These are phyloP conservation scores for Jackrogersella multiformis DNA, from an alignment of 495 filamentous ascomycete genomes.

Conservation along the genomic window DNA sequence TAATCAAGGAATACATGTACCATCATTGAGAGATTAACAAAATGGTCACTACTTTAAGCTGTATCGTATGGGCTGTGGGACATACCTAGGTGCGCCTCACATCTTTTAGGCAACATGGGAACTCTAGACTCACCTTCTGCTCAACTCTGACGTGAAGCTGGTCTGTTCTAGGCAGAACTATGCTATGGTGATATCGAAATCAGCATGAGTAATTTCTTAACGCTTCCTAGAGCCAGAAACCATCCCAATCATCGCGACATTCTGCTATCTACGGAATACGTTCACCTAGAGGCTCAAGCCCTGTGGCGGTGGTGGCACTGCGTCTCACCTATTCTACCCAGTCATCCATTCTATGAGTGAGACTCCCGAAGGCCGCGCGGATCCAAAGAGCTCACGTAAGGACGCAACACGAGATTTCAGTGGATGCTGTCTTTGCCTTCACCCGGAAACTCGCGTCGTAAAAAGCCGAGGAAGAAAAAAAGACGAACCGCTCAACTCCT, in stretches of 20 bases:
- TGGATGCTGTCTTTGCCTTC: conserved; percentile 2
- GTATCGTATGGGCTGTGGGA: not conserved
- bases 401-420: conserved; percentile 11
- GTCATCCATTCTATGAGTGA: not conserved
- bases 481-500: not conserved
- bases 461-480: not conserved
- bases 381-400: conserved; percentile 10
- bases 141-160: not conserved
- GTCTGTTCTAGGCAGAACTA: not conserved
- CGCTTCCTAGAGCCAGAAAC: not conserved
- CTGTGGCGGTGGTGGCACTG: conserved; percentile 23
- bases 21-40: not conserved
- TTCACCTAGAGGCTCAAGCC: not conserved
- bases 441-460: not conserved
- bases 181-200: not conserved
- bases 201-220: not conserved
- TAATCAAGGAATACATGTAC: not conserved
- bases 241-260: not conserved
- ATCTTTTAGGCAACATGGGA: no score
- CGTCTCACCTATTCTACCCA: not conserved
- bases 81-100: no score
- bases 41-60: not conserved
- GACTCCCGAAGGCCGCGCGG: conserved; percentile 6
- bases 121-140: not conserved
- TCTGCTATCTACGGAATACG: not conserved